phyloP scores from a whole-genome alignment of 1,284 basidiomycete genomes.

The Trametes hirsuta region DNA sequence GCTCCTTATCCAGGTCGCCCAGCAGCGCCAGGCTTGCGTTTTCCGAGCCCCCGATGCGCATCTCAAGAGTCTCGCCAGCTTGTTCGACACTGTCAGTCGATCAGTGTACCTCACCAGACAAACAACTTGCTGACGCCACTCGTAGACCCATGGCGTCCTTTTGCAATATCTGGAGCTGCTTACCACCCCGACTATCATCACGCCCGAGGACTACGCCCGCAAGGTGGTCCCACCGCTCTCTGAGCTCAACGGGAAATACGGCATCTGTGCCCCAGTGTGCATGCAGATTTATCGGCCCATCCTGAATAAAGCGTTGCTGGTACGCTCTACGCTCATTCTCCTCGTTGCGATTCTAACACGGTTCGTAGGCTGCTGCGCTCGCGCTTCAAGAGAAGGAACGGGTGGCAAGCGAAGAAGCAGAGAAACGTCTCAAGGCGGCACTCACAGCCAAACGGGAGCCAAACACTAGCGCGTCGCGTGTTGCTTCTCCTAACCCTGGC shows the following conservation, averaged over 20 bases:
- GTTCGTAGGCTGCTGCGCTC: conserved; percentile 54
- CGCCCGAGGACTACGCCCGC: conserved; percentile 63
- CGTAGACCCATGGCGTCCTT: conserved; percentile 75
- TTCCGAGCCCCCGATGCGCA: conserved; percentile 72
- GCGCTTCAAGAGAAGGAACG: conserved; percentile 67
- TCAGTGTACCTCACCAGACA: no score
- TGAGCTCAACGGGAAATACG: conserved; percentile 75
- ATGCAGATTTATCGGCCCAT: conserved; percentile 92
- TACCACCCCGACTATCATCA: conserved; percentile 62
- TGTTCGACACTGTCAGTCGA: conserved; percentile 81
- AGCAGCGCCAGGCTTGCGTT: conserved; percentile 83
- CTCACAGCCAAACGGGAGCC: conserved; percentile 77
- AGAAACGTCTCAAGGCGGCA: conserved; percentile 76
- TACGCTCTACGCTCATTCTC: conserved; percentile 35
- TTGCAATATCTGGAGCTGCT: conserved; percentile 78
- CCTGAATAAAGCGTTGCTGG: conserved; percentile 66
- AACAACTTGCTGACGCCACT: conserved; percentile 33
- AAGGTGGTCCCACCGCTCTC: conserved; percentile 72
- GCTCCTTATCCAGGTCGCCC: conserved; percentile 86
- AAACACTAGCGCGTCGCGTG: conserved; percentile 52
- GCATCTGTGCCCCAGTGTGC: conserved; percentile 80
- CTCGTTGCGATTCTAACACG: background rate
- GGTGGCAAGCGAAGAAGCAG: conserved; percentile 68
- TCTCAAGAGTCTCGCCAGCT: conserved; percentile 82
- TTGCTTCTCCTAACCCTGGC: conserved; percentile 59